Base-by-base conservation (phyloP, 805 yeast species). In the Candida pini region DNA sequence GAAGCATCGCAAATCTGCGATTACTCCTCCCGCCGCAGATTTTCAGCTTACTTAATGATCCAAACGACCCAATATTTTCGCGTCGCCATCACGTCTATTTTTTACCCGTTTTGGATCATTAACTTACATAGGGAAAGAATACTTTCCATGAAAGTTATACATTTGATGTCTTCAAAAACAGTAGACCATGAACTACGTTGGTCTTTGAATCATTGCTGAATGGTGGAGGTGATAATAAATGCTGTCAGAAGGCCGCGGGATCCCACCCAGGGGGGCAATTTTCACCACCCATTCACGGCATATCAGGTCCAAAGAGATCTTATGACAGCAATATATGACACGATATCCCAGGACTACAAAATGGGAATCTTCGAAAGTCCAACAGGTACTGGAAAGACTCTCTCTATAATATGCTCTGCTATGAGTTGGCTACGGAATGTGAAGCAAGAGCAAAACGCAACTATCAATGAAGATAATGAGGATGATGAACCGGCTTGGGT, bases 341-440 rank as follows among this genome's bases (percentile, higher is more conserved):
- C 84, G 2, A 64, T 89, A 13, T 64, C 67, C 9, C 40, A 56
- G 9, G 56, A 50, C 28, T 71, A 66, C 48, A 85, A 82, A 51
- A 64, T 89, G 2, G 95, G 94, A 0, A 66, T 89, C 2, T 80
- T 89, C 49, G 97, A 89, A 54, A 81, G 92, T 38, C 97, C 97
- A 0, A 89, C 97, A 0, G 97, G 97, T 6, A 85, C 89, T 2
- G 97, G 97, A 3, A 89, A 89, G 57, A 88, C 97, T 0, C 62
- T 90, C 3, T 86, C 96, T 0, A 60, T 89, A 30, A 82, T 90
- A 4, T 90, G 97, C 53, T 75, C 94, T 0, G 66, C 90, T 0
- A 69, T 89, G 72, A 75, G 89, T 0, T 89, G 96, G 95, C 63
- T 89, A 15, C 38, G 63, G 23, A 44, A 48, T 14, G 34, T 45